Conservation (phyloP, 441 rosid genomes). For the Jatropha multifida region DNA sequence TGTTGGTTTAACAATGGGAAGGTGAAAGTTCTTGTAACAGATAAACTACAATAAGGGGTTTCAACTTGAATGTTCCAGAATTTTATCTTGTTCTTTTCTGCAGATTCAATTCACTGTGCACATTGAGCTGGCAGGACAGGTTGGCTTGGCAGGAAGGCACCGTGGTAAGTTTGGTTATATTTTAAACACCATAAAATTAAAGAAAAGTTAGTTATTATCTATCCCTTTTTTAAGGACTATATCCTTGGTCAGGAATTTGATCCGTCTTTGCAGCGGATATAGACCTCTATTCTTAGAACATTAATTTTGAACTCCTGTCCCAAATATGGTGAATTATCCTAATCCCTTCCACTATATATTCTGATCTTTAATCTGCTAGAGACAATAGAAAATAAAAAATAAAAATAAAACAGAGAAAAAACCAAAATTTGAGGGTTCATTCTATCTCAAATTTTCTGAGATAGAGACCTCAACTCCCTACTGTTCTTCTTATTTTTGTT, state of each 20-base stretch:
- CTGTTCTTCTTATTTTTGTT: not conserved
- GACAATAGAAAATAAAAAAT: not conserved
- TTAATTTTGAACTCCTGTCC: not conserved
- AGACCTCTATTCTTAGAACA: conserved; percentile 8
- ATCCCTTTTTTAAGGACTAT: not conserved
- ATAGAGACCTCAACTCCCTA: conserved; percentile 7
- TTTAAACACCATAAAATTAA: not conserved
- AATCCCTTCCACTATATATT: not conserved
- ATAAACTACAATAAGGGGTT: too few relatives aligned
- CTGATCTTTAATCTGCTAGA: not conserved
- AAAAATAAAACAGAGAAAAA: not conserved
- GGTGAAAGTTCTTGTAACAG: too few relatives aligned
- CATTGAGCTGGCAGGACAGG: too few relatives aligned
- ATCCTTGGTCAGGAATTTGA: not conserved
- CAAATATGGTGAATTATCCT: not conserved
- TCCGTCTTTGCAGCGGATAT: not conserved
- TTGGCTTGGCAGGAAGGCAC: too few relatives aligned
- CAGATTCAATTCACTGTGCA: too few relatives aligned
- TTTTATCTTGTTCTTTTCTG: too few relatives aligned
- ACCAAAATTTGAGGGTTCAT: not conserved
- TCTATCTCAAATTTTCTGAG: conserved; percentile 15
- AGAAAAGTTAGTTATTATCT: not conserved
- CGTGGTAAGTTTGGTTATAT: too few relatives aligned
- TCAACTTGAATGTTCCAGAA: too few relatives aligned
- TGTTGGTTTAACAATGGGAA: too few relatives aligned